These are phyloP conservation scores for Phascolomyces articulosus DNA, from an alignment of 371 early-diverging fungal species.

Conservation along the genomic window DNA sequence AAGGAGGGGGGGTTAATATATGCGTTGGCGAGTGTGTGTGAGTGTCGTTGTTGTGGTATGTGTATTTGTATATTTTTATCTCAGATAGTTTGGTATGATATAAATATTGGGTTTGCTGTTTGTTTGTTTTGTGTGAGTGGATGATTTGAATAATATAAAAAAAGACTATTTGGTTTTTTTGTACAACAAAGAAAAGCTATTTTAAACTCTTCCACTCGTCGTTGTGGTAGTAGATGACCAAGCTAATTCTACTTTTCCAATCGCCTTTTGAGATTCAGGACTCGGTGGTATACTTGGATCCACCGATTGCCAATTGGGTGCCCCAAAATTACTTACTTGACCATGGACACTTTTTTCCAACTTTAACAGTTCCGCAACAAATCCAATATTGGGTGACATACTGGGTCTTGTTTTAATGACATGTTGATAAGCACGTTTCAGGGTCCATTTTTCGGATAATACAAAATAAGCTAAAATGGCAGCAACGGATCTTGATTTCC, in stretches of 20 bases:
- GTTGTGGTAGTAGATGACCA: constrained; percentile 25
- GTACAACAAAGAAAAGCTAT: no score
- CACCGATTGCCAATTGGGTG: constrained; percentile 34
- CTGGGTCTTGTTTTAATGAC: constrained; percentile 69
- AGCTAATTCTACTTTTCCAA: constrained; percentile 34
- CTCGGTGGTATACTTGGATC: constrained; percentile 34
- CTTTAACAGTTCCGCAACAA: constrained; percentile 74
- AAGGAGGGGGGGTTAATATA: no score
- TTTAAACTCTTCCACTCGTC: no score
- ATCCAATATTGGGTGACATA: constrained; percentile 88
- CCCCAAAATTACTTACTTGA: constrained; percentile 43
- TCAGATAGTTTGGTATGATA: neutral
- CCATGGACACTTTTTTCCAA: constrained; percentile 71
- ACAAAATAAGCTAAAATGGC: constrained; percentile 81
- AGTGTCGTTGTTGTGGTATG: no score
- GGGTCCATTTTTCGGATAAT: constrained; percentile 63
- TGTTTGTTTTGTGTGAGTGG: no score
- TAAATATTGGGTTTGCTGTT: neutral
- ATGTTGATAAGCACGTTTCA: constrained; percentile 74
- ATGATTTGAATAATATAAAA: no score
- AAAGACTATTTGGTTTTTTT: no score
- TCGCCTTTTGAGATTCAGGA: constrained; percentile 37
- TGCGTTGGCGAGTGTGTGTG: no score
- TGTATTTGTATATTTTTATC: neutral
- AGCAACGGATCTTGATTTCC: constrained; percentile 81